Conservation (phyloP, 345 rosid species). For the Syzygium grande region DNA sequence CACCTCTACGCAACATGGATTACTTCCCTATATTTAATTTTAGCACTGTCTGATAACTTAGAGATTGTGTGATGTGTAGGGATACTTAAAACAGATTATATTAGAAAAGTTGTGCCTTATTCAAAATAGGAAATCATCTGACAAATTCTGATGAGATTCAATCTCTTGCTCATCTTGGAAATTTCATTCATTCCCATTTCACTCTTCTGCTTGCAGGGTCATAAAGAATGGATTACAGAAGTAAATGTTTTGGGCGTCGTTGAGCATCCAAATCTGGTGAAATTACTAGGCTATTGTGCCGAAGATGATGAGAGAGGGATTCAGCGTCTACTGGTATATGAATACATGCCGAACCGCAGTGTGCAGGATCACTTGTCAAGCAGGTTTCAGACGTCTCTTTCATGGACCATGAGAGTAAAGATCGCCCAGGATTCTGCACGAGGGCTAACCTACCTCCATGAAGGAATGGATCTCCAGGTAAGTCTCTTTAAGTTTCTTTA, state of each 20-base stretch:
- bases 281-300: conserved; percentile 83
- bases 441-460: conserved; percentile 85
- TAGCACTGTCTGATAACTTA: neutral
- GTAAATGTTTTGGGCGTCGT: conserved; percentile 92
- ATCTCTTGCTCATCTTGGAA: neutral
- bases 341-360: conserved; percentile 83
- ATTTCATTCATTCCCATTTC: neutral
- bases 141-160: neutral
- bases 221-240: conserved; percentile 98
- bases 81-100: neutral
- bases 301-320: conserved; percentile 97
- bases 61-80: neutral
- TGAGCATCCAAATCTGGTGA: conserved; percentile 89
- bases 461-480: conserved; percentile 97
- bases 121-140: neutral
- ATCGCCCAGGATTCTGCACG: conserved; percentile 84
- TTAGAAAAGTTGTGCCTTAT: neutral
- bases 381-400: conserved; percentile 51
- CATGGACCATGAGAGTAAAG: conserved; percentile 71
- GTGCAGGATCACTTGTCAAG: conserved; percentile 83
- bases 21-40: neutral
- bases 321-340: conserved; percentile 79
- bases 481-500: neutral
- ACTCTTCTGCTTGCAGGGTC: conserved; percentile 47
- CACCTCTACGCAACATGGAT: neutral